Conservation (phyloP, 2,329 filamentous ascomycete species). For the Chlorencoelia australis region DNA sequence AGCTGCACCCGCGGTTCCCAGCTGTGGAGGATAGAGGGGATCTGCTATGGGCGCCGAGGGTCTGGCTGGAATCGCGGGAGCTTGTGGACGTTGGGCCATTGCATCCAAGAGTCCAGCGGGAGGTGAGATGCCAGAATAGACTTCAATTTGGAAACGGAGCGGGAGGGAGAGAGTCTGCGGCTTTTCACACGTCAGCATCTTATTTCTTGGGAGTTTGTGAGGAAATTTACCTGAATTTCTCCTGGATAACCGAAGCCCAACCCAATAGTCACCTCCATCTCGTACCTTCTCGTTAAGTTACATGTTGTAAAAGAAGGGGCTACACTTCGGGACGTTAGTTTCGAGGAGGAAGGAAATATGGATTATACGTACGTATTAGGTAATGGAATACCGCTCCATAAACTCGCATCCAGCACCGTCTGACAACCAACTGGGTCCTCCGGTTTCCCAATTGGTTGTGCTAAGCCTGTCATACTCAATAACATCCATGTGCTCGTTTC, state of each 20-base stretch:
- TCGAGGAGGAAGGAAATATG: too few relatives aligned
- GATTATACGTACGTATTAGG: too few relatives aligned
- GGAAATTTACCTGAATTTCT: conserved; percentile 25
- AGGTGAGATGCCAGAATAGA: conserved; percentile 82
- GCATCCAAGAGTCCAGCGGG: conserved; percentile 66
- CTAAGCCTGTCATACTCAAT: conserved; percentile 59
- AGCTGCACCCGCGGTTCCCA: conserved; percentile 35
- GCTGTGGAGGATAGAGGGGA: conserved; percentile 48
- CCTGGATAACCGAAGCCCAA: conserved; percentile 60
- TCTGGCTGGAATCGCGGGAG: conserved; percentile 16
- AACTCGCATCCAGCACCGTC: conserved; percentile 52
- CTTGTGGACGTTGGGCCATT: conserved; percentile 30
- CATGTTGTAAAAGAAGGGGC: conserved; percentile 82
- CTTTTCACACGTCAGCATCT: conserved; percentile 26
- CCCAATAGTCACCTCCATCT: conserved; percentile 72
- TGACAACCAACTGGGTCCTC: conserved; percentile 52
- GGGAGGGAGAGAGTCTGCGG: conserved; percentile 72
- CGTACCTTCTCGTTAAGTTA: conserved; percentile 74
- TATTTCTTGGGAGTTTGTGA: neutral
- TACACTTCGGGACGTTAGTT: too few relatives aligned
- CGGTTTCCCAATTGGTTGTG: conserved; percentile 56
- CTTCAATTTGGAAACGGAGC: conserved; percentile 65
- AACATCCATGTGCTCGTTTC: conserved; percentile 71
- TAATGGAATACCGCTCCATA: conserved; percentile 65
- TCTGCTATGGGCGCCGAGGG: conserved; percentile 29